Base-by-base conservation (phyloP, 306 rosid species). In the Castanea crenata region DNA sequence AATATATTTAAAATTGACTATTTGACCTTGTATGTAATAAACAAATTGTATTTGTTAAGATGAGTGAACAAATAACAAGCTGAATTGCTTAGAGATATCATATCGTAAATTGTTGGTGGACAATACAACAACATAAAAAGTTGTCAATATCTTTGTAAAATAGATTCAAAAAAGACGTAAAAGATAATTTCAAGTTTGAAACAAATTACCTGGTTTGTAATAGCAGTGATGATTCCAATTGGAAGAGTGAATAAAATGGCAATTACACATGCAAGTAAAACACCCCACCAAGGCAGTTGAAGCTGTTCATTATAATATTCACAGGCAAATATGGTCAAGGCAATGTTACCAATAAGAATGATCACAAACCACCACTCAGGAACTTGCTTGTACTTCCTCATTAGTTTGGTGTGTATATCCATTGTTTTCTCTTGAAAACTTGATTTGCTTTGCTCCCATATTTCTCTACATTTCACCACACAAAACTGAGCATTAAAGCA, bases 251-350 rank as follows among this genome's bases (percentile, higher is more conserved):
- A 94, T 71, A 88, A 34, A 25, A 94, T 78, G 78, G 98, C 97
- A 73, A 94, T 87, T 52, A 51, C 87, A 82, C 97, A 92, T 15
- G 98, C 98, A 2, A 94, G 82, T 6, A 94, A 69, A 71, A 94
- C 97, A 58, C 98, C 98, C 97, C 98, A 94, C 98, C 98, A 91
- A n/a, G 98, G 98, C 59, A 94, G 74, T 56, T 94, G 98, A 29
- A 94, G 90, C 58, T 94, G 97, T 0, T 90, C 91, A 4, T 78
- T 94, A 90, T 85, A 92, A 74, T 92, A 94, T 57, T 92, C 83
- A 55, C 99, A 92, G 0, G 84, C 78, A 69, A 92, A 90, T 41
- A 92, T 20, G 27, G 97, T 88, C 20, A 61, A 62, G 18, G 89
- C 89, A 68, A 92, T 87, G 86, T 79, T 91, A 12, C 38, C 86